Evolutionary conservation across 768 basidiomycete genomes (phyloP), one percentile per base, ranked within the genome.

Genomic region (Chalciporus sphaerocephalus): DNA sequence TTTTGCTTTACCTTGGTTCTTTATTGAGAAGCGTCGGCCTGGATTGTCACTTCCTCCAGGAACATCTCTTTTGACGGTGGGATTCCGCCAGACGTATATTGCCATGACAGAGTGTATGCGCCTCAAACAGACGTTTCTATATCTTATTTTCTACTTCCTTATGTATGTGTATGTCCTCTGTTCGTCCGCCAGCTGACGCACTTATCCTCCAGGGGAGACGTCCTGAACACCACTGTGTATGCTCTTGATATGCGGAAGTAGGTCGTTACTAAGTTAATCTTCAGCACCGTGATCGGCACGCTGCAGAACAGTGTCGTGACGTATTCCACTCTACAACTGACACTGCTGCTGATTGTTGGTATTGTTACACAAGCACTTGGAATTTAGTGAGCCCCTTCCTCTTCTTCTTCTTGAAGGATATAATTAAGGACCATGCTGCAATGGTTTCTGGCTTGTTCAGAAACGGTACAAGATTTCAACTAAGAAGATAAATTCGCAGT

Each of bases 1-100:
- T 7, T 85, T 81, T 52, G 82, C 85, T 5, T 54, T 85, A 3
- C 86, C 85, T 1, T 87, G 86, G 86, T 87, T 87, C 54, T 59
- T 83, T 33, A 59, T 81, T 11, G 86, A 87, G 65, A 80, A 83
- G 58, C 73, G 78, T 15, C 73, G 81, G 8, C 83, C 82, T 6
- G 85, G 85, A 4, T 66, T 87, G n/a, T 58, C 68, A 9, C 65
- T 83, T 18, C 84, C 85, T 1, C 64, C 72, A 1, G 74, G 77
- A 21, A 75, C 75, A 7, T 77, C 70, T 3, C 65, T 84, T 23
- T 56, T 79, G 38, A 83, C 80, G 1, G 72, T 87, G 35, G 86
- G 86, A 5, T 80, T 85, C 61, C 79, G 76, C 55, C 85, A 87
- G 59, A 75, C 78, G 4, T 79, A 78, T 51, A 69, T 75, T 17